Conservation (phyloP, 2,329 filamentous ascomycete genomes). For the Chrysoporthe austroafricana region DNA sequence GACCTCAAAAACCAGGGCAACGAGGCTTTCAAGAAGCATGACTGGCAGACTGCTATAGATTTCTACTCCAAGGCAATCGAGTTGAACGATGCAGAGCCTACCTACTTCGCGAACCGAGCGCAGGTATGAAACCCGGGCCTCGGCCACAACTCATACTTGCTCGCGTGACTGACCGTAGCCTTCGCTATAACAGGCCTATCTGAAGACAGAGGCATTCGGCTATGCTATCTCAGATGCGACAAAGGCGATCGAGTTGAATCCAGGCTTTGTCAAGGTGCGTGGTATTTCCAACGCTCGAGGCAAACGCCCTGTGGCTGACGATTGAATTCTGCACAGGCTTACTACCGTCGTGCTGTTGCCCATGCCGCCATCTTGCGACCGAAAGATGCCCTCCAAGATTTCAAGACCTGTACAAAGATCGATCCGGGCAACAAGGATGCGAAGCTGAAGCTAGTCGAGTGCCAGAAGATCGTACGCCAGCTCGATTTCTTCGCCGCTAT, state of each 20-base stretch:
- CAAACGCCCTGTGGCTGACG: slow-evolving; percentile 17
- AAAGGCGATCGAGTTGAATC: slow-evolving; percentile 87
- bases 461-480: slow-evolving; percentile 91
- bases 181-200: slow-evolving; percentile 68
- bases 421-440: slow-evolving; percentile 89
- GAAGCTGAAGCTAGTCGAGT: slow-evolving; percentile 87
- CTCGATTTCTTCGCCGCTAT: slow-evolving; percentile 94
- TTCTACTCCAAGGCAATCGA: slow-evolving; percentile 89
- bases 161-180: slow-evolving; percentile 51
- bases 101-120: slow-evolving; percentile 92
- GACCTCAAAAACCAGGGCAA: slow-evolving; percentile 94
- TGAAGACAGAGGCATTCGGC: slow-evolving; percentile 94
- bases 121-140: slow-evolving; percentile 65
- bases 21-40: slow-evolving; percentile 84
- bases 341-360: slow-evolving; percentile 90
- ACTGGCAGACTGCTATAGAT: slow-evolving; percentile 82
- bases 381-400: slow-evolving; percentile 87
- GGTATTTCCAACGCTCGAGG: background rate
- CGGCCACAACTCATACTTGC: slow-evolving; percentile 31
- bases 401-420: slow-evolving; percentile 86
- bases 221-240: slow-evolving; percentile 90
- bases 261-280: slow-evolving; percentile 82
- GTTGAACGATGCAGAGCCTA: slow-evolving; percentile 78
- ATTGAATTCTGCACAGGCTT: slow-evolving; percentile 62
- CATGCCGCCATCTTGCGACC: slow-evolving; percentile 89